Base-by-base conservation (phyloP, 2,329 filamentous ascomycete species). In the Pseudocercospora eumusae region DNA sequence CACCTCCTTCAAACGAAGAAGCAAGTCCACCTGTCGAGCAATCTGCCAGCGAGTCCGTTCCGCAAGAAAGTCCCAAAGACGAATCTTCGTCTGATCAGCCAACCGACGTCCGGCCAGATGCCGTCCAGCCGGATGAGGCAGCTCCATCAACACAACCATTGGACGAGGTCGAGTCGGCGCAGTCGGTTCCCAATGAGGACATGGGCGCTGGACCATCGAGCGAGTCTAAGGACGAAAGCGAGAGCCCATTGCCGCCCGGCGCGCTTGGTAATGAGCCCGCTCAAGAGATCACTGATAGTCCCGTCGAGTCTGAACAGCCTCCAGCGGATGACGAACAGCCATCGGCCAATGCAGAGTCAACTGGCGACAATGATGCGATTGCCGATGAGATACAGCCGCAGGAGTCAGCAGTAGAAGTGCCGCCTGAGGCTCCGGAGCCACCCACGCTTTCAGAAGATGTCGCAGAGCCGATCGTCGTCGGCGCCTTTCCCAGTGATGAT, bases 401-500 rank as follows among this genome's bases (percentile, higher is more conserved):
- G 18, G 57, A 49, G 18, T 10, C 27, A n/a, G 23, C n/a, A 20
- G 15, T 5, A 42, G 56, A 60, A n/a, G 6, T 42, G 7, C 59
- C 59, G 23, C 57, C 59, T 20, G 62, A 64, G 53, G 53, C 62
- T 44, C 59, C 64, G 7, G 55, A 47, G n/a, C 45, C 45, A 2
- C 61, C 61, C n/a, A 44, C 21, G 18, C 25, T 25, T 11, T 33
- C 27, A 10, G 44, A 56, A n/a, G 57, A 57, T 9, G 20, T 15
- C 13, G 27, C 18, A 18, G 56, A 62, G 21, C 40, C 31, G 6
- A 28, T 50, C n/a, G 36, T 56, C 6, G 55, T 61, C 21, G 57
- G 58, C 33, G 44, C 56, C 15, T 45, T 60, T 33, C 55, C 33
- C 21, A 47, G 15, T 23, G n/a, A 57, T 25, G 57, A 60, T 45